Evolutionary conservation across 1,284 basidiomycete genomes (phyloP).

Genomic region (Sporisorium exsertum): DNA sequence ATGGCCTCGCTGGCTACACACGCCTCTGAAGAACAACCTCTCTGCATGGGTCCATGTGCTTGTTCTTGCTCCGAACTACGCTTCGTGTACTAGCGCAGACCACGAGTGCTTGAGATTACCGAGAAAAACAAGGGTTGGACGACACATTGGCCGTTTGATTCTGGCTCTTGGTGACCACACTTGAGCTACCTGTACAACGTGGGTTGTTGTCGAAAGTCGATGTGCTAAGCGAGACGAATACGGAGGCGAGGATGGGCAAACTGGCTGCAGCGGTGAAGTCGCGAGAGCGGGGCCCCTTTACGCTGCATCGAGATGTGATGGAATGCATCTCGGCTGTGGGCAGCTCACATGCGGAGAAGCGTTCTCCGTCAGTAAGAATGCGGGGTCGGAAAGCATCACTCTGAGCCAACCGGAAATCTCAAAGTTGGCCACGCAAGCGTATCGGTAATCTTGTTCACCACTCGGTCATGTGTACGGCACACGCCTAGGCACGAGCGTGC

Average conservation of each 20-base stretch:
- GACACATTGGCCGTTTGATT: slow-evolving; percentile 9
- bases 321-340: slow-evolving; percentile 20
- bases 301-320: slow-evolving; percentile 2
- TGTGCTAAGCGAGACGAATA: slow-evolving; percentile 19
- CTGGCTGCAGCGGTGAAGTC: neutral
- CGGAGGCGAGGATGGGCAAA: slow-evolving; percentile 31
- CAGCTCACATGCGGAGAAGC: slow-evolving; percentile 4
- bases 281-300: neutral
- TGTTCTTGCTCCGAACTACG: neutral
- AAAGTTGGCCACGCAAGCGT: neutral
- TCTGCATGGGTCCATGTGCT: neutral
- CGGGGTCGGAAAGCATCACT: neutral
- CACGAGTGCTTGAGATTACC: slow-evolving; percentile 17
- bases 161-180: neutral
- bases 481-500: neutral
- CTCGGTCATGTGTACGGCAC: neutral
- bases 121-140: slow-evolving; percentile 1
- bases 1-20: neutral
- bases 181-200: neutral
- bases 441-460: slow-evolving; percentile 1
- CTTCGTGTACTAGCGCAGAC: too few species aligned
- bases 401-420: neutral
- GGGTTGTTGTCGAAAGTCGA: neutral
- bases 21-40: neutral
- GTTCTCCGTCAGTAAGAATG: slow-evolving; percentile 1